Evolutionary conservation across 352 stramenopile genomes (phyloP).

Genomic region (Phytophthora colocasiae): DNA sequence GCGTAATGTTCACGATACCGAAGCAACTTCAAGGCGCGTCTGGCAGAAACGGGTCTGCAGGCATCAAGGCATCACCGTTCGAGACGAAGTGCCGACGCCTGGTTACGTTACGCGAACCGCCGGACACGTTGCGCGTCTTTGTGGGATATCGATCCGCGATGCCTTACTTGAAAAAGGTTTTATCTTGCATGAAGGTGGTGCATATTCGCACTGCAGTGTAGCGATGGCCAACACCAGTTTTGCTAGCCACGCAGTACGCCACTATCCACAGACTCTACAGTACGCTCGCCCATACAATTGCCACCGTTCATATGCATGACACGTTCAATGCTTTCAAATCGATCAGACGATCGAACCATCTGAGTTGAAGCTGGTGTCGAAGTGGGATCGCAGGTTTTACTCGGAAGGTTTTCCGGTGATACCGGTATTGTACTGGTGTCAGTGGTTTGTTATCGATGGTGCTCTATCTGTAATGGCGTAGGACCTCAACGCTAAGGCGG

Average conservation of each 20-base stretch:
- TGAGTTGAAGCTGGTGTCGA: conserved; percentile 26
- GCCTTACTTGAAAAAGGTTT: no score
- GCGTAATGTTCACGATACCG: conserved; percentile 22
- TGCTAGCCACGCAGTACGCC: conserved; percentile 5
- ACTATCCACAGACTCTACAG: conserved; percentile 7
- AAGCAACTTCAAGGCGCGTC: conserved; percentile 27
- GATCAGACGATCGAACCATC: conserved; percentile 10
- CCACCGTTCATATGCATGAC: no score
- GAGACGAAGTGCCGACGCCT: background rate
- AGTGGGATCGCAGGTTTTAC: conserved; percentile 14
- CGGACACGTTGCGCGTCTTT: conserved; percentile 6
- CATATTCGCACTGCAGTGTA: no score
- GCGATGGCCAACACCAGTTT: background rate
- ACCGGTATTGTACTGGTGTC: conserved; percentile 10
- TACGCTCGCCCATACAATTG: background rate
- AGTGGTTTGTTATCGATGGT: background rate
- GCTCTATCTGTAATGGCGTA: background rate
- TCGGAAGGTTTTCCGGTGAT: background rate
- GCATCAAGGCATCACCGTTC: background rate
- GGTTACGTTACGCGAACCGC: conserved; percentile 6
- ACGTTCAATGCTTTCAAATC: background rate
- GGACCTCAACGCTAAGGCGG: no score
- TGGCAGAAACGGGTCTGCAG: conserved; percentile 6
- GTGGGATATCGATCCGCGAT: background rate
- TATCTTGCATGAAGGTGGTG: no score